Evolutionary conservation across 371 early-diverging fungal genomes (phyloP).

Genomic region (Synchytrium microbalum): DNA sequence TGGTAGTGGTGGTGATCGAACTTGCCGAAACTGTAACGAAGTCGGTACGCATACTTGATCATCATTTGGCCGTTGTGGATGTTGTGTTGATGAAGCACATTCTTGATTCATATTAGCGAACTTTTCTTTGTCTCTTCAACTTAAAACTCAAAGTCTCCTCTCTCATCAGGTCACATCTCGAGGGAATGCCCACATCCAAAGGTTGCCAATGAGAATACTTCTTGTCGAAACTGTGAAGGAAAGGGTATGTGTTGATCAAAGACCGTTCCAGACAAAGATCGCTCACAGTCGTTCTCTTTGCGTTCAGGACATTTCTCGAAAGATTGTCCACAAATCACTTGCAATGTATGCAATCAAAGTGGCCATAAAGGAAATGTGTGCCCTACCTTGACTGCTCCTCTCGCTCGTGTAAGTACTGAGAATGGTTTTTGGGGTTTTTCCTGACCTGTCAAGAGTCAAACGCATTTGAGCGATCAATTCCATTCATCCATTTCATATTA

Average conservation of each 20-base stretch:
- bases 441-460: neutral
- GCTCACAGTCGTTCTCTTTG: conserved; percentile 2
- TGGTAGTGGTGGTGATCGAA: conserved; percentile 5
- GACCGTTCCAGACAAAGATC: neutral
- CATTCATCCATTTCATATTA: too few relatives aligned
- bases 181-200: conserved; percentile 10
- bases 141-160: neutral
- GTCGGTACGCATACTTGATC: neutral
- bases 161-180: conserved; percentile 8
- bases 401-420: neutral
- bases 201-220: neutral
- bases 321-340: conserved; percentile 11
- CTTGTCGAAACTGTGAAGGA: neutral
- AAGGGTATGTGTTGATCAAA: neutral
- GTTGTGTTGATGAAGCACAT: neutral
- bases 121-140: neutral
- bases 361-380: neutral
- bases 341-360: neutral
- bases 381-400: neutral
- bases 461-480: too few relatives aligned
- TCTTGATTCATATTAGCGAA: neutral
- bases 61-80: neutral
- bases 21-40: neutral
- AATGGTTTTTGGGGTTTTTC: neutral
- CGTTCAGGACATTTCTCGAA: conserved; percentile 10